phyloP scores from a whole-genome alignment of 371 early-diverging fungal species.

The Basidiobolus meristosporus region DNA sequence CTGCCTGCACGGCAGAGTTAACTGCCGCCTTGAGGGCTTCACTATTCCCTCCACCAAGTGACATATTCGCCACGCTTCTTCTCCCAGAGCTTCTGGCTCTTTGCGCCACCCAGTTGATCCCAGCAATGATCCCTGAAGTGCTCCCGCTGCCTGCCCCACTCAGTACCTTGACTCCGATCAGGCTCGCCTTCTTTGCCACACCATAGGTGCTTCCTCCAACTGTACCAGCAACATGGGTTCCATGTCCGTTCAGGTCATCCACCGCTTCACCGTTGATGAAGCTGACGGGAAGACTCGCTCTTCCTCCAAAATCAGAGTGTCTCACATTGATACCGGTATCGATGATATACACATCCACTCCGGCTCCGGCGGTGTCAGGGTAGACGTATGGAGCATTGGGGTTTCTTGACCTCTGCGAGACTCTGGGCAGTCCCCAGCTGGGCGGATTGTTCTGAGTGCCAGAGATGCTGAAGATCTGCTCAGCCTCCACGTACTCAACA shows the following conservation, averaged over 20 bases:
- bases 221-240: constrained; percentile 31
- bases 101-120: constrained; percentile 18
- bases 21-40: constrained; percentile 16
- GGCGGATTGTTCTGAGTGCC: constrained; percentile 1
- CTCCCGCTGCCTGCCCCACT: constrained; percentile 26
- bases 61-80: constrained; percentile 21
- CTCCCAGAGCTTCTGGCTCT: background rate
- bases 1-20: constrained; percentile 5
- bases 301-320: constrained; percentile 28
- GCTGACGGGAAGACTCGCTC: constrained; percentile 9
- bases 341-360: constrained; percentile 30
- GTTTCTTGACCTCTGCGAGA: constrained; percentile 14
- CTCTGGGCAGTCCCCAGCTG: constrained; percentile 32
- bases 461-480: background rate
- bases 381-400: constrained; percentile 3
- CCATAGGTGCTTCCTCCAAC: constrained; percentile 28
- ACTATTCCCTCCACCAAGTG: constrained; percentile 27
- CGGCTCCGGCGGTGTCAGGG: constrained; percentile 6
- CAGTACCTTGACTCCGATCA: constrained; percentile 37
- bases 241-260: constrained; percentile 24
- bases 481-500: constrained; percentile 5
- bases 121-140: constrained; percentile 38
- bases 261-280: constrained; percentile 14
- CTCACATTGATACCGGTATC: constrained; percentile 31
- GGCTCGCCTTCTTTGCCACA: constrained; percentile 23